Evolutionary conservation across 2,329 filamentous ascomycete species (phyloP).

Genomic region (Graphilbum fragrans): DNA sequence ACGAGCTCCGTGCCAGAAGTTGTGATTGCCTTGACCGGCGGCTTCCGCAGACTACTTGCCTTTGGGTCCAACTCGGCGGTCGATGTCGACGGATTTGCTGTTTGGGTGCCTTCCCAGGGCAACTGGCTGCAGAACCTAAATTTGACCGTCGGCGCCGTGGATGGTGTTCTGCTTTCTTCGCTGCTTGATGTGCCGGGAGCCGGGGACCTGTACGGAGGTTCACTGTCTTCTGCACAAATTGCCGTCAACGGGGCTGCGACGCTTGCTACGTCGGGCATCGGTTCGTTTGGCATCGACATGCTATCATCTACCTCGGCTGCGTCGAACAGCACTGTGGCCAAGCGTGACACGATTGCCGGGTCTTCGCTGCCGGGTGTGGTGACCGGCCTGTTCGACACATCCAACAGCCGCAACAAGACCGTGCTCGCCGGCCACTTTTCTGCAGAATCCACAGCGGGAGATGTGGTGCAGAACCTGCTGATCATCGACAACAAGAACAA

Average conservation of each 20-base stretch:
- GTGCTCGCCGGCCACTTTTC: slow-evolving; percentile 81
- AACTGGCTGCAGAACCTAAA: slow-evolving; percentile 83
- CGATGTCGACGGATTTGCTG: slow-evolving; percentile 62
- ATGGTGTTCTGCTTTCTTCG: slow-evolving; percentile 59
- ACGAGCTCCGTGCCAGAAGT: slow-evolving; percentile 55
- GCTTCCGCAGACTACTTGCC: slow-evolving; percentile 60
- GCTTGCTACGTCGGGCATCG: slow-evolving; percentile 41
- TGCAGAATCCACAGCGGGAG: slow-evolving; percentile 54
- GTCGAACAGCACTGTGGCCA: slow-evolving; percentile 24
- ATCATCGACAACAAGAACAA: slow-evolving; percentile 68
- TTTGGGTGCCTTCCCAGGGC: slow-evolving; percentile 77
- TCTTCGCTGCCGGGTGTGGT: slow-evolving; percentile 53
- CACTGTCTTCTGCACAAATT: slow-evolving; percentile 63
- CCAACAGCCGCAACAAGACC: slow-evolving; percentile 62
- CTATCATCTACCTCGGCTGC: slow-evolving; percentile 21
- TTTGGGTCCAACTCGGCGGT: slow-evolving; percentile 53
- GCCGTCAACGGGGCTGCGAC: slow-evolving; percentile 61
- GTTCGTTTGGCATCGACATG: slow-evolving; percentile 46
- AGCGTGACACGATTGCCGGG: slow-evolving; percentile 30
- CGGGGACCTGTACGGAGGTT: slow-evolving; percentile 69
- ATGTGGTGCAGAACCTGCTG: slow-evolving; percentile 64
- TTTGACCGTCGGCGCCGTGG: slow-evolving; percentile 50
- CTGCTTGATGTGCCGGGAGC: slow-evolving; percentile 52
- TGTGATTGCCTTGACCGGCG: slow-evolving; percentile 68
- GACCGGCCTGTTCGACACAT: slow-evolving; percentile 62